Base-by-base conservation (phyloP, 768 basidiomycete genomes). In the Pluteus cervinus region DNA sequence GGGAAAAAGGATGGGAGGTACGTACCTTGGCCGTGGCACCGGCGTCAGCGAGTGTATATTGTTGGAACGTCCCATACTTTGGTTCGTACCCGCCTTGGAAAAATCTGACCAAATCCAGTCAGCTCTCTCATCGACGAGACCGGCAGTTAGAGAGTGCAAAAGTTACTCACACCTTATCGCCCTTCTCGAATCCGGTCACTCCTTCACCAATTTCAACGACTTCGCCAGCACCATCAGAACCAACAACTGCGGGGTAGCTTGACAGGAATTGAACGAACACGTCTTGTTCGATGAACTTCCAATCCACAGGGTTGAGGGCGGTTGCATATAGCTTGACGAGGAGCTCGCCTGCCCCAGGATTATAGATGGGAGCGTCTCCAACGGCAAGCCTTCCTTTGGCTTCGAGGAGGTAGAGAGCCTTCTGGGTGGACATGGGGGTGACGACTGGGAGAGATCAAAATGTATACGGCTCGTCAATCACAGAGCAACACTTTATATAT, bases 251-350 rank as follows among this genome's bases (percentile, higher is more conserved):
- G 3, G 66, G 67, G 40, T 37, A 71, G 2, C 47, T 30, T 21
- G n/a, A n/a, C n/a, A n/a, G n/a, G n/a, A n/a, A n/a, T n/a, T 54
- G 29, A 7, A 62, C 33, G 26, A 56, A 41, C 12, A 47, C 29
- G 28, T 32, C 41, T 16, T 26, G 23, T 30, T 43, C 36, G 22
- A 40, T 47, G 33, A 33, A 11, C 33, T 47, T 44, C 45, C 51
- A 62, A 53, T 56, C 64, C 41, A 59, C 39, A 21, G 69, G 70
- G 45, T 71, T 67, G 7, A 72, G 54, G 5, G 55, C 61, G n/a
- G 53, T 39, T 2, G 62, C 33, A 16, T 51, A 37, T 29, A 67
- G 29, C 42, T 62, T 60, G 42, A 69, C 47, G 29, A 69, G 55
- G 5, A 69, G 36, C 39, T 70, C 55, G 3, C 57, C 55, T 1